phyloP scores from a whole-genome alignment of 2,329 filamentous ascomycete genomes.

The Colletotrichum lentis region DNA sequence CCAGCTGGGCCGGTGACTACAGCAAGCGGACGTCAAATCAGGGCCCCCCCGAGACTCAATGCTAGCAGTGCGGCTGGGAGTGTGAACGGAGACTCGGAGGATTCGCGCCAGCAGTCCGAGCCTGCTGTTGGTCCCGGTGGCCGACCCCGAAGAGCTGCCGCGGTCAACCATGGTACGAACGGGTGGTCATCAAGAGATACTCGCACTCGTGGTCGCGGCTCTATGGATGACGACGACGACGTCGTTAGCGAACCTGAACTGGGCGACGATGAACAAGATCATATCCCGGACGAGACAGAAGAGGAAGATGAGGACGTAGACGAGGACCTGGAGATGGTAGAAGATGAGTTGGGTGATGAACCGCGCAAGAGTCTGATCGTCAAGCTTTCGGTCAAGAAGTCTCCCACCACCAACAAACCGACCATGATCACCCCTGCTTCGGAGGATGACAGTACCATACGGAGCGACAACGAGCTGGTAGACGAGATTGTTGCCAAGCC shows the following conservation, averaged over 20 bases:
- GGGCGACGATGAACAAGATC: slow-evolving; percentile 77
- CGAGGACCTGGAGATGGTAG: slow-evolving; percentile 63
- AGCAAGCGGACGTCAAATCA: slow-evolving; percentile 86
- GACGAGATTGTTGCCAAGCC: slow-evolving; percentile 26
- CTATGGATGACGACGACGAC: slow-evolving; percentile 64
- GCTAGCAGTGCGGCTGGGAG: slow-evolving; percentile 58
- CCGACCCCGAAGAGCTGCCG: slow-evolving; percentile 60
- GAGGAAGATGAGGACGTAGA: slow-evolving; percentile 68
- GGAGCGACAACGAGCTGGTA: slow-evolving; percentile 2
- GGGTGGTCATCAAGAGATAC: slow-evolving; percentile 50
- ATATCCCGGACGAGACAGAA: slow-evolving; percentile 67
- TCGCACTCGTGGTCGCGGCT: slow-evolving; percentile 53
- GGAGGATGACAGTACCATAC: slow-evolving; percentile 12
- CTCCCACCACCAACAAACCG: slow-evolving; percentile 42
- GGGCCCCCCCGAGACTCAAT: slow-evolving; percentile 71
- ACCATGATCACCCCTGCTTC: slow-evolving; percentile 22
- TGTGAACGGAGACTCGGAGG: slow-evolving; percentile 55
- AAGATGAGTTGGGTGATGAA: slow-evolving; percentile 60
- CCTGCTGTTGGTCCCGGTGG: slow-evolving; percentile 54
- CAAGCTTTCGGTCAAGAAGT: slow-evolving; percentile 68
- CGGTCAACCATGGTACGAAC: slow-evolving; percentile 59
- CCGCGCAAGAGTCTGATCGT: slow-evolving; percentile 72
- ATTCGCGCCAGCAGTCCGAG: slow-evolving; percentile 42
- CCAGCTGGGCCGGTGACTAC: slow-evolving; percentile 71
- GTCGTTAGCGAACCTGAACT: slow-evolving; percentile 78